Evolutionary conservation across 1,284 basidiomycete genomes (phyloP), one percentile per base, ranked within the genome.

Genomic region (Mycosarcoma mackinlayi): DNA sequence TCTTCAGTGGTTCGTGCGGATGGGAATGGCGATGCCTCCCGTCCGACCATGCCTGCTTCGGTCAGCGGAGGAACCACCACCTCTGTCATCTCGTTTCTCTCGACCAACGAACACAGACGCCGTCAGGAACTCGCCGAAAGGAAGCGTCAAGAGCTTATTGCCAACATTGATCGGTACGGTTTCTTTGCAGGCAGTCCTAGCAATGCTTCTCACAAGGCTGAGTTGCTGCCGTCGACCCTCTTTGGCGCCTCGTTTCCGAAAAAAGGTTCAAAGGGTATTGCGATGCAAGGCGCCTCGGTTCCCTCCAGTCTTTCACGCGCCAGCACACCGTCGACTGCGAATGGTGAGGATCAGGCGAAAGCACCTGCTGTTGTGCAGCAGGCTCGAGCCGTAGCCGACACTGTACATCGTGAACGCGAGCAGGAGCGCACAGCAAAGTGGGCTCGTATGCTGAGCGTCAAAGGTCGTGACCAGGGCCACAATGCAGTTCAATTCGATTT

Each of bases 401-500:
- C 28, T 7, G 25, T 23, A 3, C 59, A 74, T 25, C 59, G 72
- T 3, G 30, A 56, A 33, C 67, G 65, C 8, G 77, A 77, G 38
- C 50, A 62, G 30, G 51, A 55, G 11, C 63, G 77, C 0, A 74
- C 71, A 3, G 69, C 54, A 46, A 79, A 79, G 51, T 79, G 77
- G 77, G 14, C 44, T 3, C 54, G 49, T 8, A 79, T 79, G 77
- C 54, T 79, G 7, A 61, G 49, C 11, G 65, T 71, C 41, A 57
- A 63, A 19, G 56, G 51, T 19, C 62, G 68, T 2, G 66, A 77
- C 28, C 54, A 67, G 6, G 77, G 76, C 18, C 55, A 53, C 33
- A 73, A 69, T 18, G 68, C 59, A 4, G 54, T 58, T 1, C 44
- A 39, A 27, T 64, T 59, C 50, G 58, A 52, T 33, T 64, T 68